These are phyloP conservation scores for Phlebiopsis flavidoalba DNA, from an alignment of 768 basidiomycete species.

Conservation along the genomic window DNA sequence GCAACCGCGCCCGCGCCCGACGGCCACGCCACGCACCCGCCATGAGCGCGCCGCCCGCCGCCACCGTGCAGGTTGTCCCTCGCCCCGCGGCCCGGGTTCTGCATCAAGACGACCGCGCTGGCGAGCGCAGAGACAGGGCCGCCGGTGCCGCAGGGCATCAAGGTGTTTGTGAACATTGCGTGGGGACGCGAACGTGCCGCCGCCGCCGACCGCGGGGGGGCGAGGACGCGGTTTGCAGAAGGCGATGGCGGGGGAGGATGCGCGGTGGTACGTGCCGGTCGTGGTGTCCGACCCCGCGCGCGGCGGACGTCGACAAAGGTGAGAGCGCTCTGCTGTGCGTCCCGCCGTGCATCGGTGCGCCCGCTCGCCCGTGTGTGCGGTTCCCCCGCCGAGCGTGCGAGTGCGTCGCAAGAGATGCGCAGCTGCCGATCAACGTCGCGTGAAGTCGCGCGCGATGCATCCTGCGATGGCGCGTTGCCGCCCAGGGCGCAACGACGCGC, in stretches of 20 bases:
- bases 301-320: conserved; percentile 70
- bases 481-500: too few relatives aligned
- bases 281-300: conserved; percentile 63
- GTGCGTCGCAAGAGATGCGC: too few relatives aligned
- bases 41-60: conserved; percentile 2
- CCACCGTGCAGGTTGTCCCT: conserved; percentile 32
- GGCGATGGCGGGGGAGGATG: conserved; percentile 48
- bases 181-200: conserved; percentile 66
- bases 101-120: conserved; percentile 53
- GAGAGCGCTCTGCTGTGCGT: conserved; percentile 3
- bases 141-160: conserved; percentile 42
- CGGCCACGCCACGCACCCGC: neutral
- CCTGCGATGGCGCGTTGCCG: too few relatives aligned
- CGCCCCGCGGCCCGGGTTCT: conserved; percentile 63
- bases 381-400: too few relatives aligned
- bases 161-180: conserved; percentile 72
- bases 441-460: too few relatives aligned
- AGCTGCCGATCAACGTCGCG: too few relatives aligned
- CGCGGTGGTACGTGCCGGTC: conserved; percentile 63
- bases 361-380: neutral
- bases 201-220: conserved; percentile 59
- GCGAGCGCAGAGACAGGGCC: conserved; percentile 31
- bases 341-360: neutral
- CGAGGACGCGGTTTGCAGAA: conserved; percentile 53
- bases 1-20: neutral